These are phyloP conservation scores for Aspergillus haitiensis DNA, from an alignment of 495 filamentous ascomycete species.

Conservation along the genomic window DNA sequence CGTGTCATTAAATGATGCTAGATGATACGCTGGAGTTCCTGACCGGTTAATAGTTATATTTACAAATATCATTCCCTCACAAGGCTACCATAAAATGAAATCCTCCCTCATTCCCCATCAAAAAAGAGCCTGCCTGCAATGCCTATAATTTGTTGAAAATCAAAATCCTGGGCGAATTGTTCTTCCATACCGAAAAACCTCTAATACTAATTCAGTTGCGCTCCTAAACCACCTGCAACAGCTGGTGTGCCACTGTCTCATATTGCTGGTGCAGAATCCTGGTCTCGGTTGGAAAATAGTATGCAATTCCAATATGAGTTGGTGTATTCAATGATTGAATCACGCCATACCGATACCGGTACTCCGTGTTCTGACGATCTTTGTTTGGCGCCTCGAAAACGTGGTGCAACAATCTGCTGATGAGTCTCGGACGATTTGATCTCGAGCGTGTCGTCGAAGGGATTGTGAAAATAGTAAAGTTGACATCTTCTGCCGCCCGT, in stretches of 20 bases:
- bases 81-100: neutral
- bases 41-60: neutral
- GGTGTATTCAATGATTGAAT: neutral
- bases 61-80: too few relatives aligned
- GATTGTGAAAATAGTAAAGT: neutral
- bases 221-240: too few relatives aligned
- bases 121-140: too few relatives aligned
- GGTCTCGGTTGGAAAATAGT: neutral
- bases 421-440: neutral
- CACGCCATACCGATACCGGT: neutral
- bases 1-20: constrained; percentile 36
- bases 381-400: neutral
- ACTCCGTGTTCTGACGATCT: neutral
- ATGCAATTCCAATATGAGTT: neutral
- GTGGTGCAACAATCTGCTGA: neutral
- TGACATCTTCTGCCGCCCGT: neutral
- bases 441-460: neutral
- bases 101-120: neutral
- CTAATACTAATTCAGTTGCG: too few relatives aligned
- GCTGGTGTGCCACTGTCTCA: too few relatives aligned
- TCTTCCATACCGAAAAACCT: too few relatives aligned
- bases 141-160: neutral
- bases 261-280: neutral
- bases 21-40: neutral
- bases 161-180: too few relatives aligned